Base-by-base conservation (phyloP, 1,284 basidiomycete species). In the Fistulinella cinereoalba region DNA sequence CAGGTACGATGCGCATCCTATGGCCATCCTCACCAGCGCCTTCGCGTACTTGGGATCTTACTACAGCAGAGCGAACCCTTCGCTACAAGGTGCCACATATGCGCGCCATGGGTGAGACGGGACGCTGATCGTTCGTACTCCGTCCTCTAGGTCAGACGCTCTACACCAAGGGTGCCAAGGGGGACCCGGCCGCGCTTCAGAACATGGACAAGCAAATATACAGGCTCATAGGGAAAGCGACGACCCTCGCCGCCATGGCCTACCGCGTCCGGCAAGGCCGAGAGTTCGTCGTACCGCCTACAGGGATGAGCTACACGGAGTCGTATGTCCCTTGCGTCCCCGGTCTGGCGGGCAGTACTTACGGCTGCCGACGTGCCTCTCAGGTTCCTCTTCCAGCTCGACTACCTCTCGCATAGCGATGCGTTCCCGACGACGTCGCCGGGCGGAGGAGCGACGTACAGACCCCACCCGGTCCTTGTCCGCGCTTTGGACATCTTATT, bases 181-280 rank as follows among this genome's bases (percentile, higher is more conserved):
- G 73, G 3, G 70, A 83, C 53, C 66, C 65, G 7, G 74, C 61
- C 0, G 85, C 86, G 3, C 74, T 93, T 4, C 82, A 76, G 24
- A 74, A 80, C 37, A 88, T 94, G 84, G 92, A 94, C 67, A 90
- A 89, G 71, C 92, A 94, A 62, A 93, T 94, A 43, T 91, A 84
- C 67, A 74, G 92, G 47, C 67, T 94, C 4, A 85, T 93, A 46
- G 91, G 91, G 16, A 94, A 94, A 62, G 85, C 88, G 11, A 90
- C 88, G 2, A 92, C 90, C 0, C 72, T 94, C 21, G 91, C 90
- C 52, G 88, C 92, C 80, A 92, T 92, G 88, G 88, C 90, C 0
- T 93, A 92, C 62, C 88, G 91, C 38, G 79, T 92, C 28, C 84
- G 91, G 31, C 89, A 92, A 71, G 92, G 91, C 31, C 77, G 91